Evolutionary conservation across 2,329 filamentous ascomycete species (phyloP), one percentile per base, ranked within the genome.

Genomic region (Microsporum audouinii): DNA sequence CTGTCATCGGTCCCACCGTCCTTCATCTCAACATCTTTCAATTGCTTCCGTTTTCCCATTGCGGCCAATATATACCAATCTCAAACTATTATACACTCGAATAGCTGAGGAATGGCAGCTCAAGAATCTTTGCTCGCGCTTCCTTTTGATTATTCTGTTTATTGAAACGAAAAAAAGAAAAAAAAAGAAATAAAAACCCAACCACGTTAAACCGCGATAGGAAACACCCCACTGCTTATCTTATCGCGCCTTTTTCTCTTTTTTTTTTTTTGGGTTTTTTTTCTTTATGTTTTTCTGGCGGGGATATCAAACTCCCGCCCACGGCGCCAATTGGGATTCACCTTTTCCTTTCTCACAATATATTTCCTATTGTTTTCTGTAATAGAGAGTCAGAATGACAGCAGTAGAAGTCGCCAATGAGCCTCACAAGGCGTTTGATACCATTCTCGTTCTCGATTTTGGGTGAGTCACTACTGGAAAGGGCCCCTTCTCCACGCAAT

Each of bases 11-110:
- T 71, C 38, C 75, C 73, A 45, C 71, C 72, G 59, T 75, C 74
- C 17, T 71, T 70, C 69, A 79, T 75, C 29, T 74, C 71, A 57
- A 75, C 70, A 66, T 78, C 76, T 65, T 76, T 75, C 63, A 72
- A 68, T 60, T 78, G 76, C 68, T 81, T 81, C 66, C 78, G 74
- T 67, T 82, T 82, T 23, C 71, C 76, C 79, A 81, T 81, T 62
- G 62, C 76, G 65, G 12, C 14, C 27, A 53, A 34, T 55, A 36
- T 23, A 34, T 36, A 4, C 31, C 10, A 3, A 12, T 12, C 45
- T 12, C 45, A 31, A 2, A 1, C 29, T 51, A 23, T 55, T 10
- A 23, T 33, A 10, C 31, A 36, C 6, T 2, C 53, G 29, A 23
- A 17, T 3, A 27, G 43, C 17, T 23, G 17, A 23, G 17, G 17